Evolutionary conservation across 129 eudicot genomes (phyloP).

Genomic region (Erigeron canadensis): DNA sequence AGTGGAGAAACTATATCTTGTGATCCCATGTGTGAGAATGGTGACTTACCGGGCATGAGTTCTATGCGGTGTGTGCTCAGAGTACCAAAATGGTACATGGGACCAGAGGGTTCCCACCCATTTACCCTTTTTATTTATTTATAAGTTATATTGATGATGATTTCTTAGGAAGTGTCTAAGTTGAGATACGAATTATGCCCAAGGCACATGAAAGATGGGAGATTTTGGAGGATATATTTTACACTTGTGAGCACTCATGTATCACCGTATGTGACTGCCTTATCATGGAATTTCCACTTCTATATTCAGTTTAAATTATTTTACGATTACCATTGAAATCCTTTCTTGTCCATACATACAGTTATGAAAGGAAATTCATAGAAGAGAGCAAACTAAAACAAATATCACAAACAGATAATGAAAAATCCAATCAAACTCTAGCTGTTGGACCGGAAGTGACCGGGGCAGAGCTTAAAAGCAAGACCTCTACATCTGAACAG

Average conservation of each 20-base stretch:
- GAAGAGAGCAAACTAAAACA: slow-evolving; percentile 47
- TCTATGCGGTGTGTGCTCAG: too few relatives aligned
- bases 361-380: slow-evolving; percentile 52
- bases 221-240: slow-evolving; percentile 68
- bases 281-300: slow-evolving; percentile 3
- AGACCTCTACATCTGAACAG: slow-evolving; percentile 50
- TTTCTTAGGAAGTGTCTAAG: slow-evolving; percentile 60
- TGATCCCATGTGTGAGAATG: too few relatives aligned
- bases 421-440: slow-evolving; percentile 33
- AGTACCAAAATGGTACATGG: too few relatives aligned
- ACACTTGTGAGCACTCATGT: slow-evolving; percentile 70
- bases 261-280: slow-evolving; percentile 49
- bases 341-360: slow-evolving; percentile 20
- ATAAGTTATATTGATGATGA: slow-evolving; percentile 11
- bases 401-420: slow-evolving; percentile 38
- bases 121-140: too few relatives aligned
- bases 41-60: too few relatives aligned
- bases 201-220: slow-evolving; percentile 58
- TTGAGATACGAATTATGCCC: slow-evolving; percentile 67
- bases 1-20: too few relatives aligned
- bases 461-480: slow-evolving; percentile 35
- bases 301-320: slow-evolving; percentile 3
- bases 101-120: too few relatives aligned
- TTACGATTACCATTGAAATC: background rate
- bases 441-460: slow-evolving; percentile 27